Base-by-base conservation (phyloP, 192 early-diverging fungal genomes). In the Coemansia sp. region DNA sequence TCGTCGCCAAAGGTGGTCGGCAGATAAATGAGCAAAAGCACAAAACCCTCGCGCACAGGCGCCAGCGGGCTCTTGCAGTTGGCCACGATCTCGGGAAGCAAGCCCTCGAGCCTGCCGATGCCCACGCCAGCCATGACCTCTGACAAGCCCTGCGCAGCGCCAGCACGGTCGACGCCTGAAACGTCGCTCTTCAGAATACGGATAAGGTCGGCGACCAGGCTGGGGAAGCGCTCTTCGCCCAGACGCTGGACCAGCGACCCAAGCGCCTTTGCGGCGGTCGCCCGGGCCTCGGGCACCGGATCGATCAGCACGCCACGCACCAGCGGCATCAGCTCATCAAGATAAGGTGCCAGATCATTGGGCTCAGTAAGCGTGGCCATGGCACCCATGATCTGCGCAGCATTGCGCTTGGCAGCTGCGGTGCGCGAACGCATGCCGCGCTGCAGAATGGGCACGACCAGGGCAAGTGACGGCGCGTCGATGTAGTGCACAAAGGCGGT, bases 401-500 rank as follows among this genome's bases (percentile, higher is more conserved):
- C 92, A 56, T 89, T 91, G 71, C 93, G 97, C 86, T 98, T 98
- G 63, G 91, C 90, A 38, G 94, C 88, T 7, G 96, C 94, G 25
- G 84, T 83, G 60, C 97, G 89, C 56, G 93, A 93, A 30, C 87
- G 86, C 83, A 99, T 83, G 61, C 96, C 97, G 61, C 96, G 90
- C 72, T 94, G 88, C 38, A 98, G 69, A 49, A 99, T 94, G 4
- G 97, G 97, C 60, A 98, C 91, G 25, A 99, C 89, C 56, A 98
- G 84, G 14, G 96, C 97, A 56, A 99, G 75, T 11, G 92, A 94
- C 29, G 97, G 94, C 12, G 96, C 90, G 73, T 99, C 97, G 59
- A 99, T 95, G 76, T 99, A 99, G 80, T 99, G 97, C 18, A 98
- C 92, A 68, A 99, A 99, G 4, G 95, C 88, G 2, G 97, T 99